These are phyloP conservation scores for Metrosideros polymorpha DNA, from an alignment of 441 rosid species.

Conservation along the genomic window DNA sequence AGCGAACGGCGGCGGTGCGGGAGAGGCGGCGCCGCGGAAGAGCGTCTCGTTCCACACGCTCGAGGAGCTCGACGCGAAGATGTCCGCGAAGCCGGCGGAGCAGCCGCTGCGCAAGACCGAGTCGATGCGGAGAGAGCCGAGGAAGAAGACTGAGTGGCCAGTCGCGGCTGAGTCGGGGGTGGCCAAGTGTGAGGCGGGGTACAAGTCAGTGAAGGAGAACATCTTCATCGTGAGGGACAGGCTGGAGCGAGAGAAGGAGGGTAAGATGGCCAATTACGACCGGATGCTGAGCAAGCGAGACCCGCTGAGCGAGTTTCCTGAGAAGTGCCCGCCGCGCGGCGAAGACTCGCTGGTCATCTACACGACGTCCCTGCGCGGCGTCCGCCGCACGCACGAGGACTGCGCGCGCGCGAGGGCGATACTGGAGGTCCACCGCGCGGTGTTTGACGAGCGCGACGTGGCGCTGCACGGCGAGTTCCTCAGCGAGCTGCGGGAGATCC, in stretches of 20 bases:
- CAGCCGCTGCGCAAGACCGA: constrained; percentile 29
- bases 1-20: neutral
- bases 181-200: neutral
- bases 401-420: constrained; percentile 38
- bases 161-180: neutral
- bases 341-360: constrained; percentile 49
- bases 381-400: constrained; percentile 67
- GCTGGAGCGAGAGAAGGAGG: constrained; percentile 54
- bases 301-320: constrained; percentile 61
- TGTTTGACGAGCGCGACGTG: constrained; percentile 78
- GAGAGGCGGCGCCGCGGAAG: constrained; percentile 19
- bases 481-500: constrained; percentile 50
- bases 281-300: constrained; percentile 33
- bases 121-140: constrained; percentile 10
- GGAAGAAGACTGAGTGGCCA: neutral
- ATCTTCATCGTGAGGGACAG: constrained; percentile 55
- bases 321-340: constrained; percentile 70
- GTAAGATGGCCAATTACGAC: constrained; percentile 30
- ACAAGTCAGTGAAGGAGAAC: constrained; percentile 51
- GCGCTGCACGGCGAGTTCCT: constrained; percentile 59
- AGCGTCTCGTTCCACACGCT: constrained; percentile 67
- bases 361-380: constrained; percentile 84
- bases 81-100: constrained; percentile 17
- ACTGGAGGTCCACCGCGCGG: constrained; percentile 52
- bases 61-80: constrained; percentile 58